A percentile compares a stretch with the other conserved stretches of the same genome.
Conservation (phyloP, 352 stramenopile species). For the Globisporangium solare region DNA sequence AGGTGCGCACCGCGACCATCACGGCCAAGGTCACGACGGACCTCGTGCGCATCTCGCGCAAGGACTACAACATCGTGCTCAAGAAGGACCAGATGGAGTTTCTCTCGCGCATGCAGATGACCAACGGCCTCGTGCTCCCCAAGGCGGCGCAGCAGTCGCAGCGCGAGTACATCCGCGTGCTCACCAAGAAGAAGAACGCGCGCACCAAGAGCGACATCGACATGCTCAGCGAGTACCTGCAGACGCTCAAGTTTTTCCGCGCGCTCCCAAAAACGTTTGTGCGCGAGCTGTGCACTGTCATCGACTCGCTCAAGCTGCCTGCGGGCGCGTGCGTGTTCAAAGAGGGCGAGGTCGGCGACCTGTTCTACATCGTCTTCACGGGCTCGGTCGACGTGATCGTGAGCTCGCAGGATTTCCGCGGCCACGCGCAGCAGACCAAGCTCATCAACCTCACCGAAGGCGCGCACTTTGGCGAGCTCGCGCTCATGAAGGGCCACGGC, state of each 20-base stretch:
- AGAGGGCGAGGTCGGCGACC: slow-evolving; percentile 63
- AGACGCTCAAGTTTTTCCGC: slow-evolving; percentile 78
- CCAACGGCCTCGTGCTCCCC: slow-evolving; percentile 22
- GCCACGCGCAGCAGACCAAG: slow-evolving; percentile 54
- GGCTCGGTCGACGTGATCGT: slow-evolving; percentile 70
- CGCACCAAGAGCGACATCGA: slow-evolving; percentile 51
- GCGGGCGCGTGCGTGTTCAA: slow-evolving; percentile 45
- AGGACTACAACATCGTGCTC: slow-evolving; percentile 73
- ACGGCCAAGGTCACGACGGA: slow-evolving; percentile 47
- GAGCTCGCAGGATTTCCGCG: slow-evolving; percentile 43
- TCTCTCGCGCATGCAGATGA: slow-evolving; percentile 54
- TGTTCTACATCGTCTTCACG: slow-evolving; percentile 77
- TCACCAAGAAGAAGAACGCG: slow-evolving; percentile 44
- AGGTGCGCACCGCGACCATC: slow-evolving; percentile 54
- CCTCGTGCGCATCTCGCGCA: slow-evolving; percentile 58
- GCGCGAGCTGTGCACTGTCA: slow-evolving; percentile 58
- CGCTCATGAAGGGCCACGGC: slow-evolving; percentile 69
- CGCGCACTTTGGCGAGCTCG: slow-evolving; percentile 63
- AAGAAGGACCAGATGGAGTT: slow-evolving; percentile 71
- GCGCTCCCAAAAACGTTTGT: slow-evolving; percentile 54
- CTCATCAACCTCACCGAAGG: slow-evolving; percentile 69
- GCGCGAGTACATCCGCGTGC: slow-evolving; percentile 50
- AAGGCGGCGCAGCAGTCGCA: slow-evolving; percentile 22
- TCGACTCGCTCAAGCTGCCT: slow-evolving; percentile 45
- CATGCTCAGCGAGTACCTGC: slow-evolving; percentile 62